Conservation (phyloP, 192 early-diverging fungal genomes). For the Umbelopsis sp. region DNA sequence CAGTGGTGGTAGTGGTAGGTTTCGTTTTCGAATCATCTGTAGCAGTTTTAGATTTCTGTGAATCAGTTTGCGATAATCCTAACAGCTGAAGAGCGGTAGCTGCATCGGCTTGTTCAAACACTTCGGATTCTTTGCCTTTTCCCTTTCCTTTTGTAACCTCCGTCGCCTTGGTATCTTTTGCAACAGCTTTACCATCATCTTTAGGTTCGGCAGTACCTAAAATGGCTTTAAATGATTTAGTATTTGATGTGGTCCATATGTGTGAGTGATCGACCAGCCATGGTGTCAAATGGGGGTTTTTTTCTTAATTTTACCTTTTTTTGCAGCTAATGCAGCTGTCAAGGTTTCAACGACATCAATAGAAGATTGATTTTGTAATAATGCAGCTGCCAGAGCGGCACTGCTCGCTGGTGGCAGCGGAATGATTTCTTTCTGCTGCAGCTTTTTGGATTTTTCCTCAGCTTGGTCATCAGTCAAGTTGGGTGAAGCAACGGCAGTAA, state of each 20-base stretch:
- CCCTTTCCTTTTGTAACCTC: not conserved
- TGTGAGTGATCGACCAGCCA: no score
- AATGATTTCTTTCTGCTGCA: not conserved
- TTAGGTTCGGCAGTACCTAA: not conserved
- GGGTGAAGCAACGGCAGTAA: constrained; percentile 25
- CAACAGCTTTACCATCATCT: not conserved
- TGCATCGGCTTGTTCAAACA: constrained; percentile 32
- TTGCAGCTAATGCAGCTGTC: constrained; percentile 23
- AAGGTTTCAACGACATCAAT: constrained; percentile 23
- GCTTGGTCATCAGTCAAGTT: not conserved
- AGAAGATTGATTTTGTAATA: constrained; percentile 27
- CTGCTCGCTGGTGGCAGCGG: constrained; percentile 7
- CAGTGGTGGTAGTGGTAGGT: not conserved
- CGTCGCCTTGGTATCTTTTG: not conserved
- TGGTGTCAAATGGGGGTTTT: not conserved
- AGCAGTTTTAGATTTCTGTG: constrained; percentile 6
- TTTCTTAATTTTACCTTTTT: constrained; percentile 25
- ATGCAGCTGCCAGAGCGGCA: constrained; percentile 32
- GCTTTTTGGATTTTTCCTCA: not conserved
- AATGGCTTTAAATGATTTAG: no score
- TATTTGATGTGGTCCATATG: no score
- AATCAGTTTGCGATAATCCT: constrained; percentile 15
- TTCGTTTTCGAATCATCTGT: not conserved
- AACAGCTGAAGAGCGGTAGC: constrained; percentile 32
- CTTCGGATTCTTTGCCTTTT: constrained; percentile 10